Base-by-base conservation (phyloP, 2,329 filamentous ascomycete genomes). In the Nannizzia gypsea region DNA sequence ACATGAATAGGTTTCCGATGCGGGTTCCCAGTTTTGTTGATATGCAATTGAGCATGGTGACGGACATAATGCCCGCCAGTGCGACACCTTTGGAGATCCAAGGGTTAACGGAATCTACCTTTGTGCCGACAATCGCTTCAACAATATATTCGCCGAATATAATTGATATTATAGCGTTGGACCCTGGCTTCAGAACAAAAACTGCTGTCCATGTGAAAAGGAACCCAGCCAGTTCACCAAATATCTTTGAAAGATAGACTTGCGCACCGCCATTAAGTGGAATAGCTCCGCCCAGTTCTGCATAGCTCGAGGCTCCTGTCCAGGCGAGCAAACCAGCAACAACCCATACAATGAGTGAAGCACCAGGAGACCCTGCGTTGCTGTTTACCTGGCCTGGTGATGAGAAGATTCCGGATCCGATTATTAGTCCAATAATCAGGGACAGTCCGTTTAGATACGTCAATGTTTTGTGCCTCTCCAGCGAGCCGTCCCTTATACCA, bases 121-220 rank as follows among this genome's bases (percentile, higher is more conserved):
- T 89, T n/a, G 90, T 85, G 6, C 91, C 91, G 61, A 95, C 86
- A 48, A 88, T 81, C 13, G 90, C 91, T 54, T 90, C 82, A 58
- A 96, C 89, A n/a, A 96, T 78, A 70, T 99, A 99, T 74, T 99
- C 93, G 48, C 93, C 93, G 79, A 97, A 96, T 68, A 99, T 96
- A 66, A 99, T 96, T 65, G 92, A 83, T 64, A 99, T 90, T 70
- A 99, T 99, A 63, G 93, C 93, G 8, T 90, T 86, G 42, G 89
- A 88, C 1, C 93, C 93, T 0, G 93, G 93, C 75, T 96, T 97
- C 63, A 99, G 78, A 11, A 99, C 93, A 62, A 93, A 82, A 15
- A 97, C 90, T 0, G 93, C 91, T 57, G 89, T 90, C 93, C 93
- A 99, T 1, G 91, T 95, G 73, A 96, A 99, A 36, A 97, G 78